Percentiles rank a stretch among this genome's conserved stretches.
Conservation (phyloP, 306 rosid genomes). For the Dalbergia cochinchinensis region DNA sequence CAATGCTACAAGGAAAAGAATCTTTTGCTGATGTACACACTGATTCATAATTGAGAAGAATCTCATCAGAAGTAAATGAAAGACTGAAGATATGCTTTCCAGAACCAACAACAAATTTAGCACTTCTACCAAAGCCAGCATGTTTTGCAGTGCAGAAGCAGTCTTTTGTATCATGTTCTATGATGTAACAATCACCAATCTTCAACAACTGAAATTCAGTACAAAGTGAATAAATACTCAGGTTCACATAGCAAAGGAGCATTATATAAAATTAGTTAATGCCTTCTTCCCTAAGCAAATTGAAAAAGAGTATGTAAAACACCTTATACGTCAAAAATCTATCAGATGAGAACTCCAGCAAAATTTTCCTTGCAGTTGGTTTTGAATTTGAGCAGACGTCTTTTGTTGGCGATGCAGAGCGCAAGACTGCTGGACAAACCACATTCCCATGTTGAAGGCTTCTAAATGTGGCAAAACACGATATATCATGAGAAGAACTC, state of each 20-base stretch:
- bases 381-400: conserved; percentile 48
- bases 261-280: conserved; percentile 15
- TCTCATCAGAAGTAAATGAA: conserved; percentile 64
- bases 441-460: conserved; percentile 47
- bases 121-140: conserved; percentile 44
- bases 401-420: conserved; percentile 42
- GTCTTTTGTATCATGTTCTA: conserved; percentile 58
- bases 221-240: conserved; percentile 42
- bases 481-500: conserved; percentile 54
- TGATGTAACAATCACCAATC: conserved; percentile 80
- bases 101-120: conserved; percentile 60
- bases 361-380: conserved; percentile 59
- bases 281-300: conserved; percentile 28
- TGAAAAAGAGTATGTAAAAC: conserved; percentile 37
- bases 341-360: conserved; percentile 78
- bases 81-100: conserved; percentile 69
- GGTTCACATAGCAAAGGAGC: conserved; percentile 25
- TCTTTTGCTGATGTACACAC: conserved; percentile 39
- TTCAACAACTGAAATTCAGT: conserved; percentile 72
- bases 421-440: conserved; percentile 60
- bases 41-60: conserved; percentile 47
- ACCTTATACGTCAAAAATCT: conserved; percentile 74
- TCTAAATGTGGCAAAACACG: conserved; percentile 65
- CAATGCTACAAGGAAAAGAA: conserved; percentile 43
- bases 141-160: conserved; percentile 55